Conservation (phyloP, 2,329 filamentous ascomycete species). For the Penicillium sp. region DNA sequence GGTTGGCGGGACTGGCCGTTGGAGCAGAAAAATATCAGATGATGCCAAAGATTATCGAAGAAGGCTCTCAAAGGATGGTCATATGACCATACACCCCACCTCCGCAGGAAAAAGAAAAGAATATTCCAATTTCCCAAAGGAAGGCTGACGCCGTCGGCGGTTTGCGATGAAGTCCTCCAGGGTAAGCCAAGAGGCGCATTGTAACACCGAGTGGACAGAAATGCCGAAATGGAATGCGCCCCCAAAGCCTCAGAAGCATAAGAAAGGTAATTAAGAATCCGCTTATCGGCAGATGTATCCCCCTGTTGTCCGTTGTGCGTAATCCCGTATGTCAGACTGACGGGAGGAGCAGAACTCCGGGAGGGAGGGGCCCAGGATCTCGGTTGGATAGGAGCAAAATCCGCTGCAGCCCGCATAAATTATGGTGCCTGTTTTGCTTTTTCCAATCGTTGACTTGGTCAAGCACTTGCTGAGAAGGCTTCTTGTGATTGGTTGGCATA, state of each 20-base stretch:
- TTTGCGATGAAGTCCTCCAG: not conserved
- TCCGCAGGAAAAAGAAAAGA: not conserved
- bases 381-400: not conserved
- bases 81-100: not conserved
- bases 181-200: not conserved
- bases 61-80: not conserved
- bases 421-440: slow-evolving; percentile 4
- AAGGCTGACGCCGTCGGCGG: not conserved
- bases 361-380: not conserved
- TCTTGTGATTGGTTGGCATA: slow-evolving; percentile 3
- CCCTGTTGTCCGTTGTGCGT: not conserved
- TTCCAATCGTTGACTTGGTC: not conserved
- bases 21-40: not conserved
- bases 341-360: not conserved
- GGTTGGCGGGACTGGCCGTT: not conserved
- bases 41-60: not conserved
- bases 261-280: not conserved
- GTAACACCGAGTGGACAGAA: not conserved
- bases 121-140: not conserved
- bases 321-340: not conserved
- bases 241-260: not conserved
- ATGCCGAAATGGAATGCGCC: not conserved
- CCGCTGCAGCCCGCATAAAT: not conserved
- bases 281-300: not conserved
- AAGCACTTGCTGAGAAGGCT: not conserved